These are phyloP conservation scores for Lepraria neglecta DNA, from an alignment of 495 filamentous ascomycete genomes.

Conservation along the genomic window DNA sequence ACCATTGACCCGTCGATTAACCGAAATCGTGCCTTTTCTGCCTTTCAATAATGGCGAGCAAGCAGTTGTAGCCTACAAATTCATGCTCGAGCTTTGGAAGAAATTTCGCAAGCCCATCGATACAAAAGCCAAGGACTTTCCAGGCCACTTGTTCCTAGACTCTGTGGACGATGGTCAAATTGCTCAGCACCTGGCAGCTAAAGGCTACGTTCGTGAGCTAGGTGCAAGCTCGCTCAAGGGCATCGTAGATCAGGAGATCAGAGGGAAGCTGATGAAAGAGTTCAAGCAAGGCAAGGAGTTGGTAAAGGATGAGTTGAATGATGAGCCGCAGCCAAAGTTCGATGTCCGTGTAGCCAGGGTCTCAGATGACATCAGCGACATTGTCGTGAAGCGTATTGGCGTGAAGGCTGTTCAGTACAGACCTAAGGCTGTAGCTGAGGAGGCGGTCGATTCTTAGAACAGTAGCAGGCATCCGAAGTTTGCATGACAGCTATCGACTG, in stretches of 20 bases:
- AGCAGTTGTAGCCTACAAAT: slow-evolving; percentile 24
- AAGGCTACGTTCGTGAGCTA: slow-evolving; percentile 1
- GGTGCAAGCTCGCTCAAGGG: slow-evolving; percentile 21
- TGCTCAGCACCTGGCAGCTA: slow-evolving; percentile 4
- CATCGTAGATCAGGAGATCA: slow-evolving; percentile 15
- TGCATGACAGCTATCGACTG: no score
- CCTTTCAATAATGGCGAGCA: slow-evolving; percentile 22
- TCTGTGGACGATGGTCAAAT: slow-evolving; percentile 22
- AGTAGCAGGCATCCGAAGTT: not conserved
- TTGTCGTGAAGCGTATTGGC: not conserved
- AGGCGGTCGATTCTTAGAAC: no score
- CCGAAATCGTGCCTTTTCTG: slow-evolving; percentile 21
- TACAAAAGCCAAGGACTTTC: slow-evolving; percentile 1
- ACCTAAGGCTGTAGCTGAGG: not conserved
- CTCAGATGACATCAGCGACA: not conserved
- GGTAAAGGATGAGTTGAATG: slow-evolving; percentile 21
- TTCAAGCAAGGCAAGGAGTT: not conserved
- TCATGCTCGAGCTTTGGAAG: slow-evolving; percentile 20
- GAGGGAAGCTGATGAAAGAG: not conserved
- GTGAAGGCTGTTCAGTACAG: not conserved
- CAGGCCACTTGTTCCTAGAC: slow-evolving; percentile 13
- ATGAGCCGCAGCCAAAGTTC: slow-evolving; percentile 9
- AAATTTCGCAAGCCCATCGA: slow-evolving; percentile 18
- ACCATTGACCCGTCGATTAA: slow-evolving; percentile 20
- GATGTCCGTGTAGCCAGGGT: slow-evolving; percentile 4